These are phyloP conservation scores for Paxillus ammoniavirescens DNA, from an alignment of 768 basidiomycete species.

Conservation along the genomic window DNA sequence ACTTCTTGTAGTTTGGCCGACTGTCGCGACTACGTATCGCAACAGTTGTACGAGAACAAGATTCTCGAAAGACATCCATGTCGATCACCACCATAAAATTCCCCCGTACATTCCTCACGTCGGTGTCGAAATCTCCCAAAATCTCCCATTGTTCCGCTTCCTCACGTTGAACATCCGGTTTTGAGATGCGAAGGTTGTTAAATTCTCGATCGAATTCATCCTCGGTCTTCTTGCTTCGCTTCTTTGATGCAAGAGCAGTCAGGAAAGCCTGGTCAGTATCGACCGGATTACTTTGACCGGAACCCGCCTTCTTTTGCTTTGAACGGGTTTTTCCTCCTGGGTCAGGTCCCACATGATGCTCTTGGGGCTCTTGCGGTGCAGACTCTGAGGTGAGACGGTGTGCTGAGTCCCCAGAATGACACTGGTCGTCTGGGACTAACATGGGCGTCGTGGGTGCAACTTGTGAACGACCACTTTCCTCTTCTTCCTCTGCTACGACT, in stretches of 20 bases:
- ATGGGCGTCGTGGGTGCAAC: not conserved
- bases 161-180: constrained; percentile 51
- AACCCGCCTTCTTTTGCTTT: constrained; percentile 10
- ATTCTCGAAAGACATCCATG: constrained; percentile 50
- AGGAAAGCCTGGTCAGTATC: constrained; percentile 71
- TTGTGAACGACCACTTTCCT: constrained; percentile 33
- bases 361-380: constrained; percentile 1
- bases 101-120: constrained; percentile 58
- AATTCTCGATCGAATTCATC: constrained; percentile 79
- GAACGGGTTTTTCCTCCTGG: not conserved
- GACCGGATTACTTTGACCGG: constrained; percentile 4
- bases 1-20: constrained; percentile 73
- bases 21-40: constrained; percentile 42
- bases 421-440: not conserved
- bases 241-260: constrained; percentile 71
- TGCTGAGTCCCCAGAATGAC: not conserved
- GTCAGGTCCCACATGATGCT: constrained; percentile 20
- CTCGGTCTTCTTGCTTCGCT: constrained; percentile 63
- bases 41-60: constrained; percentile 18
- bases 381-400: not conserved
- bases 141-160: constrained; percentile 56
- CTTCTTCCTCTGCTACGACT: constrained; percentile 57
- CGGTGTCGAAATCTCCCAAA: constrained; percentile 59
- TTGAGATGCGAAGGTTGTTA: constrained; percentile 70
- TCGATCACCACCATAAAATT: constrained; percentile 82